Percentiles rank a stretch among this genome's conserved stretches.
phyloP scores from a whole-genome alignment of 2,329 filamentous ascomycete species.

The Cladosporium sphaerospermum region DNA sequence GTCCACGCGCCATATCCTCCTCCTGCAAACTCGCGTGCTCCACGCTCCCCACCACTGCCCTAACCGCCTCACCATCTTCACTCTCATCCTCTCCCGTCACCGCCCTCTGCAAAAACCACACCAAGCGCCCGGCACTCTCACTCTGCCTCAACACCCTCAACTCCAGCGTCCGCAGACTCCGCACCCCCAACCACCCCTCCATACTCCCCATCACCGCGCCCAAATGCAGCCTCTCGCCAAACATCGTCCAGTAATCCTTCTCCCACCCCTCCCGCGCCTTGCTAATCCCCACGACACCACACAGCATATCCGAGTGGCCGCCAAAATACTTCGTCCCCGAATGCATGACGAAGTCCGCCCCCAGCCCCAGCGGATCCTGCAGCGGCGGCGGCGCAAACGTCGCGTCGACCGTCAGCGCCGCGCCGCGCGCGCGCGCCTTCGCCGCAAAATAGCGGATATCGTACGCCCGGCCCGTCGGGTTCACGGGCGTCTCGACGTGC shows the following conservation, averaged over 20 bases:
- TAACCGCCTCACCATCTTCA: constrained; percentile 42
- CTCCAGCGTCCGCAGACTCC: constrained; percentile 79
- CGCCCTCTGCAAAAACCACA: constrained; percentile 59
- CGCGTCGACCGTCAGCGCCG: constrained; percentile 75
- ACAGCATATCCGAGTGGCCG: constrained; percentile 89
- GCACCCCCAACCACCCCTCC: constrained; percentile 86
- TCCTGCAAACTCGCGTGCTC: constrained; percentile 77
- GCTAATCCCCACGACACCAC: constrained; percentile 69
- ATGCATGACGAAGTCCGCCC: constrained; percentile 86
- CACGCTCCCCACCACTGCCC: constrained; percentile 54
- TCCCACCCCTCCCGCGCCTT: constrained; percentile 46
- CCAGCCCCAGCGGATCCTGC: constrained; percentile 74
- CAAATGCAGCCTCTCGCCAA: constrained; percentile 65
- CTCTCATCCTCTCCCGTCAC: constrained; percentile 34
- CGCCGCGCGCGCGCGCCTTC: constrained; percentile 65
- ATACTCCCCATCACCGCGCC: constrained; percentile 82
- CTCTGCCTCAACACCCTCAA: constrained; percentile 74
- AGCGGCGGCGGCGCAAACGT: constrained; percentile 90
- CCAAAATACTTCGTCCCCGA: constrained; percentile 94
- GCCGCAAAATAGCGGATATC: constrained; percentile 66
- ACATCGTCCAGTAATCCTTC: constrained; percentile 46
- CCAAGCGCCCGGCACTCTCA: constrained; percentile 61
- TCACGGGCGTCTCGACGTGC: constrained; percentile 88
- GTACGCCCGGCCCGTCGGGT: constrained; percentile 78
- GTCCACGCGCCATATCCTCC: constrained; percentile 38